These are phyloP conservation scores for Globisporangium abappressorium DNA, from an alignment of 352 stramenopile genomes.

Conservation along the genomic window DNA sequence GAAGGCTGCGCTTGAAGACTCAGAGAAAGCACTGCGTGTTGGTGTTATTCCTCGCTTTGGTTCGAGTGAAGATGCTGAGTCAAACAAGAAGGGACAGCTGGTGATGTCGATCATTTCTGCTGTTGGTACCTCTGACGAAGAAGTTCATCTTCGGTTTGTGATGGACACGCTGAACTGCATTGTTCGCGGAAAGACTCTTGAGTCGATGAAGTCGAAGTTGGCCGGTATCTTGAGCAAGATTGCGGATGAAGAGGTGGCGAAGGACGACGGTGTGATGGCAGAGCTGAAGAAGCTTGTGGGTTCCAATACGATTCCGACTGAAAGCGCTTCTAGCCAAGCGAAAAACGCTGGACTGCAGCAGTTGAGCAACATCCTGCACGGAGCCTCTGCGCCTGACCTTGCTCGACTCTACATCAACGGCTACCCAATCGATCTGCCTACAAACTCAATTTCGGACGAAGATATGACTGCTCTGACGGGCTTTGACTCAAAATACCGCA, in stretches of 20 bases:
- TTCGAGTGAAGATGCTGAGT: background rate
- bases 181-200: constrained; percentile 48
- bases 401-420: constrained; percentile 74
- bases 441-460: constrained; percentile 50
- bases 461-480: constrained; percentile 61
- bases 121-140: constrained; percentile 53
- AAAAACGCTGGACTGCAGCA: constrained; percentile 31
- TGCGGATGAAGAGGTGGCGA: constrained; percentile 12
- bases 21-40: constrained; percentile 56
- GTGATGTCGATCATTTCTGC: constrained; percentile 43
- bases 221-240: constrained; percentile 36
- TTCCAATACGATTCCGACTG: background rate
- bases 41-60: constrained; percentile 47
- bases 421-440: constrained; percentile 50
- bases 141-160: constrained; percentile 49
- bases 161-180: constrained; percentile 55
- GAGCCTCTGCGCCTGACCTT: constrained; percentile 28
- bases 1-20: constrained; percentile 66
- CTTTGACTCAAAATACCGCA: constrained; percentile 73
- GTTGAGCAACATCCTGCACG: constrained; percentile 43
- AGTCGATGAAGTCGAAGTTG: constrained; percentile 50
- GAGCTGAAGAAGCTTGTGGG: constrained; percentile 27
- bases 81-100: constrained; percentile 25
- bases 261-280: constrained; percentile 6
- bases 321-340: constrained; percentile 13